phyloP scores from a whole-genome alignment of 2,329 filamentous ascomycete species.

The Sclerotinia glacialis region DNA sequence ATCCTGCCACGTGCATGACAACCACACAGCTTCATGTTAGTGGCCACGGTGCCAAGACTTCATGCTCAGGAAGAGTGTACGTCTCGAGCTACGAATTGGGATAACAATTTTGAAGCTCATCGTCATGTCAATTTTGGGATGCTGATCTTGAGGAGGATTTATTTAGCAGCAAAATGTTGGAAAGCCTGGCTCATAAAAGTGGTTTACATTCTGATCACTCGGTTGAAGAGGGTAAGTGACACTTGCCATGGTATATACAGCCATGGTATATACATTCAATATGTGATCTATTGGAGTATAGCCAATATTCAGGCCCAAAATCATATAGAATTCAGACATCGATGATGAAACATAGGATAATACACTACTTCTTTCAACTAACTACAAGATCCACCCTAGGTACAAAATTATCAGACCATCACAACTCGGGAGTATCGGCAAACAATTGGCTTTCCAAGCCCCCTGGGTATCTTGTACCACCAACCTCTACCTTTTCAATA shows the following conservation, averaged over 20 bases:
- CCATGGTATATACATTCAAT: neutral
- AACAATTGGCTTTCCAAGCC: slow-evolving; percentile 32
- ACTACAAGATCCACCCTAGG: neutral
- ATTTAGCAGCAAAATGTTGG: neutral
- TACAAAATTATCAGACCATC: slow-evolving; percentile 1
- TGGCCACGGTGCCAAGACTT: neutral
- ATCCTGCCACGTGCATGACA: neutral
- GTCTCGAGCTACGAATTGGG: neutral
- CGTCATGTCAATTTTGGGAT: neutral
- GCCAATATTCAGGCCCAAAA: too few relatives aligned
- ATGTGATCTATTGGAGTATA: neutral
- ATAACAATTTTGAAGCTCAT: too few relatives aligned
- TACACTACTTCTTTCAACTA: neutral
- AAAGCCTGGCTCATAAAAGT: neutral
- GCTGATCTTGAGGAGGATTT: neutral
- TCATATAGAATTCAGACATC: neutral
- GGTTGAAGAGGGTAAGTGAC: neutral
- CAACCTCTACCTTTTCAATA: slow-evolving; percentile 46
- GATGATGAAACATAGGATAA: neutral
- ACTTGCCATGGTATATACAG: neutral
- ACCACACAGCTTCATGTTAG: neutral
- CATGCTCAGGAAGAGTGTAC: neutral
- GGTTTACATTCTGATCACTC: neutral
- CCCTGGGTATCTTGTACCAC: slow-evolving; percentile 50
- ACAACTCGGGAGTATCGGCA: slow-evolving; percentile 29